Evolutionary conservation across 2,329 filamentous ascomycete species (phyloP).

Genomic region (Aspergillus ruber): DNA sequence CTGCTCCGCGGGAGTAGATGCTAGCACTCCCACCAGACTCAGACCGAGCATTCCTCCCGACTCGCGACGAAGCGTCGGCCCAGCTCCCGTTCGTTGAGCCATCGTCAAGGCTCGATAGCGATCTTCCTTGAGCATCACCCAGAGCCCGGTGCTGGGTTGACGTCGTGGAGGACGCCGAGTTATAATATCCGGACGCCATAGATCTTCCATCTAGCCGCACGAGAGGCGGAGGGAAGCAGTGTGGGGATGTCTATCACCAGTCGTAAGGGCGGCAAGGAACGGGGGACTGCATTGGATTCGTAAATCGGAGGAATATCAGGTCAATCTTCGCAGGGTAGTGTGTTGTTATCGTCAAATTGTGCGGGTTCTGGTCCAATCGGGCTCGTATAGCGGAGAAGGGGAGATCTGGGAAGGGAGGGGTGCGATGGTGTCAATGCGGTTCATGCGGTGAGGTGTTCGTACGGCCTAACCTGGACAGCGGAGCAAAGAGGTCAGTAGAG

Average conservation of each 20-base stretch:
- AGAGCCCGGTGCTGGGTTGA: constrained; percentile 36
- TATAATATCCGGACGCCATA: constrained; percentile 39
- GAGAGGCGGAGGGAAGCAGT: constrained; percentile 1
- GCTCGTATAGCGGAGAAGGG: no score
- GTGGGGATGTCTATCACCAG: constrained; percentile 28
- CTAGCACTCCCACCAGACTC: constrained; percentile 53
- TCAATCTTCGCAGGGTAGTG: no score
- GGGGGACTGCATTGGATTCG: constrained; percentile 27
- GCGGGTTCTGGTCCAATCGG: no score
- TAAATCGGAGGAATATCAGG: no score
- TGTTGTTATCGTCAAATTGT: no score
- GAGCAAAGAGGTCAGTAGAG: no score
- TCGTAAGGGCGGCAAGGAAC: constrained; percentile 19
- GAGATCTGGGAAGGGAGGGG: no score
- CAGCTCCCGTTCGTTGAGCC: constrained; percentile 33
- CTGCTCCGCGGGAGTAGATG: constrained; percentile 56
- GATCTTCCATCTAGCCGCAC: constrained; percentile 37
- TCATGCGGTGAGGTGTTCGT: no score
- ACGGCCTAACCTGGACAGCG: no score
- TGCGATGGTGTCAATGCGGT: no score
- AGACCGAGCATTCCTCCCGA: constrained; percentile 43
- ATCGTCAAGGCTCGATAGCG: constrained; percentile 35
- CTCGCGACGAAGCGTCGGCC: constrained; percentile 26
- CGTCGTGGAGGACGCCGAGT: constrained; percentile 36
- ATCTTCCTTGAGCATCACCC: constrained; percentile 25